phyloP scores from a whole-genome alignment of 2,329 filamentous ascomycete species.

The Exophiala spinifera region DNA sequence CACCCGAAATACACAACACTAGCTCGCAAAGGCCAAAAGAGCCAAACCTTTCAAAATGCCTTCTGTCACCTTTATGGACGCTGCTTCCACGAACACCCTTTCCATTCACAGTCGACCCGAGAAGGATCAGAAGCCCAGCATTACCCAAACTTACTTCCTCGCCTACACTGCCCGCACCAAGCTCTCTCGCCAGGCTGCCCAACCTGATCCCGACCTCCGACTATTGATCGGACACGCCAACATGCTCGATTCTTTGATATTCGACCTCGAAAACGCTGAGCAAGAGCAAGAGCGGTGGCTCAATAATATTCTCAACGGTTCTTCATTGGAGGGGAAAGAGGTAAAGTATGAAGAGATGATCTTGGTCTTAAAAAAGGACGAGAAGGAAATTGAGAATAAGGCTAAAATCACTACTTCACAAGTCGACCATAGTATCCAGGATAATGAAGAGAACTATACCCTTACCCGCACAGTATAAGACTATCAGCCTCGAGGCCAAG shows the following conservation, averaged over 20 bases:
- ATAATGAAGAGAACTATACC: no score
- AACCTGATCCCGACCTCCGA: slow-evolving; percentile 89
- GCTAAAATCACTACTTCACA: no score
- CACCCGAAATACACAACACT: no score
- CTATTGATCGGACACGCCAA: slow-evolving; percentile 97
- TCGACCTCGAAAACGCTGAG: slow-evolving; percentile 87
- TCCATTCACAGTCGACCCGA: slow-evolving; percentile 29
- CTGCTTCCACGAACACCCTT: slow-evolving; percentile 20
- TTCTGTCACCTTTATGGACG: slow-evolving; percentile 23
- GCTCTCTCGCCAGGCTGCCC: slow-evolving; percentile 87
- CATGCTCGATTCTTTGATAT: slow-evolving; percentile 92
- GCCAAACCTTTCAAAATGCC: no score
- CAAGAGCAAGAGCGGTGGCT: slow-evolving; percentile 96
- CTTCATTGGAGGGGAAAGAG: slow-evolving; percentile 45
- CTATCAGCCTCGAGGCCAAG: no score
- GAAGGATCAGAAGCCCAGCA: slow-evolving; percentile 77
- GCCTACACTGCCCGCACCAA: slow-evolving; percentile 95
- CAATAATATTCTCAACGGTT: slow-evolving; percentile 86
- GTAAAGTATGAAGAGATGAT: not conserved
- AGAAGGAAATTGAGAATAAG: not conserved
- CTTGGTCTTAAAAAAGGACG: not conserved
- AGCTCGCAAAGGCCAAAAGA: no score
- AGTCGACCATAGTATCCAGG: no score
- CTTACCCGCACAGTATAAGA: no score
- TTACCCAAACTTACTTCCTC: slow-evolving; percentile 97